phyloP scores from a whole-genome alignment of 176 grass and related monocot species.

The Panicum miliaceum region DNA sequence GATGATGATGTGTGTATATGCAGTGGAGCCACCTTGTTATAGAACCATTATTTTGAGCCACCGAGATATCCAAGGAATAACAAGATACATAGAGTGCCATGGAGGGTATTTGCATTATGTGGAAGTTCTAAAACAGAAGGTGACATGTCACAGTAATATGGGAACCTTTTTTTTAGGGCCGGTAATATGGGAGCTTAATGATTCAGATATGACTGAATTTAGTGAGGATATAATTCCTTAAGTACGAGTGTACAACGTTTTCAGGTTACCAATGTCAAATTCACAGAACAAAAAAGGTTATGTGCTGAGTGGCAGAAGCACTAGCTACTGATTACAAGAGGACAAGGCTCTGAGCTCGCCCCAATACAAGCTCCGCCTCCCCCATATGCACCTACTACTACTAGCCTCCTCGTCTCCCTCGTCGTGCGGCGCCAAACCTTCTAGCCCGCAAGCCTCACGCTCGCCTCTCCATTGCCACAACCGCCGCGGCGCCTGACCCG shows the following conservation, averaged over 20 bases:
- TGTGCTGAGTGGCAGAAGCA: not conserved
- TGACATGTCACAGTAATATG: no score
- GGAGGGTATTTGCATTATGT: no score
- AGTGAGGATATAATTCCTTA: no score
- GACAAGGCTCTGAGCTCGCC: not conserved
- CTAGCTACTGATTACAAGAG: not conserved
- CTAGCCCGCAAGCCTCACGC: not conserved
- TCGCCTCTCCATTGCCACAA: not conserved
- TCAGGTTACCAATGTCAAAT: not conserved
- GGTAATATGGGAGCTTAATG: no score
- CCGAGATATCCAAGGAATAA: no score
- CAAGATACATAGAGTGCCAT: no score
- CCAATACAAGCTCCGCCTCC: not conserved
- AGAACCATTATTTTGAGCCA: no score
- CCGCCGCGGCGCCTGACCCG: not conserved
- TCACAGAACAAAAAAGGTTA: not conserved
- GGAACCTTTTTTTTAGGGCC: no score
- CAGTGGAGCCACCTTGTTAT: no score
- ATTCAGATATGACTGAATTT: no score
- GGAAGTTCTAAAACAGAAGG: no score
- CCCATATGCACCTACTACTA: not conserved
- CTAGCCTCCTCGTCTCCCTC: not conserved
- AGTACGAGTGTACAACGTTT: not conserved
- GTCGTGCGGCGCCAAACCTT: conserved; percentile 1
- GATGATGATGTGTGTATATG: no score